Conservation (phyloP, 2,329 filamentous ascomycete genomes). For the Fusarium pininemorale region DNA sequence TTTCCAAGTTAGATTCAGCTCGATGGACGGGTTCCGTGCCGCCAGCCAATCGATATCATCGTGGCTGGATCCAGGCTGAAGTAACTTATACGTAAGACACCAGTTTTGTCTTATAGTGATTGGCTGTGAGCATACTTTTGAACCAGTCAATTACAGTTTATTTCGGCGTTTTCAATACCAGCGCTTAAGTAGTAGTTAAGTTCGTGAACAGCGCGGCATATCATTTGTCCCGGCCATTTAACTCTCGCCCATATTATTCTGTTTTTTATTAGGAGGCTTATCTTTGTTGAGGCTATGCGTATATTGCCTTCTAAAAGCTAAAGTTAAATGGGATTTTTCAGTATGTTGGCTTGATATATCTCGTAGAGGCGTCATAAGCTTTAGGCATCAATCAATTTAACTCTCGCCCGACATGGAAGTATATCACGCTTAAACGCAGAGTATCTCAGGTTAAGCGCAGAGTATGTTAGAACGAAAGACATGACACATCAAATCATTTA, state of each 20-base stretch:
- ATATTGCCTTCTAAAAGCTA: no score
- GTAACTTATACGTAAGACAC: background rate
- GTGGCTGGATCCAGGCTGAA: background rate
- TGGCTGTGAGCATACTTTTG: background rate
- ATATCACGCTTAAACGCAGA: background rate
- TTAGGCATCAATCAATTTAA: no score
- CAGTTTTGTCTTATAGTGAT: background rate
- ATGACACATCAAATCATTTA: background rate
- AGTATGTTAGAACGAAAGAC: no score
- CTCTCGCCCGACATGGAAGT: no score
- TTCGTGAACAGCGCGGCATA: no score
- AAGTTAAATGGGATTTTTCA: no score
- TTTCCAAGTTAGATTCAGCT: fast-evolving
- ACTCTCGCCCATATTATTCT: no score
- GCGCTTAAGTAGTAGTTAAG: background rate
- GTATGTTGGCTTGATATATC: no score
- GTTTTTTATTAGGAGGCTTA: no score
- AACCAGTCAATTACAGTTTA: fast-evolving
- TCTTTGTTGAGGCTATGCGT: no score
- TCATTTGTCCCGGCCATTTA: background rate
- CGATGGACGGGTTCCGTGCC: background rate
- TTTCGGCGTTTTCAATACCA: background rate
- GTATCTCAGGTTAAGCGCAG: background rate
- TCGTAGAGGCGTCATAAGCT: no score
- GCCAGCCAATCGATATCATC: background rate